These are phyloP conservation scores for Penstemon davidsonii DNA, from an alignment of 257 asterid species.

Conservation along the genomic window DNA sequence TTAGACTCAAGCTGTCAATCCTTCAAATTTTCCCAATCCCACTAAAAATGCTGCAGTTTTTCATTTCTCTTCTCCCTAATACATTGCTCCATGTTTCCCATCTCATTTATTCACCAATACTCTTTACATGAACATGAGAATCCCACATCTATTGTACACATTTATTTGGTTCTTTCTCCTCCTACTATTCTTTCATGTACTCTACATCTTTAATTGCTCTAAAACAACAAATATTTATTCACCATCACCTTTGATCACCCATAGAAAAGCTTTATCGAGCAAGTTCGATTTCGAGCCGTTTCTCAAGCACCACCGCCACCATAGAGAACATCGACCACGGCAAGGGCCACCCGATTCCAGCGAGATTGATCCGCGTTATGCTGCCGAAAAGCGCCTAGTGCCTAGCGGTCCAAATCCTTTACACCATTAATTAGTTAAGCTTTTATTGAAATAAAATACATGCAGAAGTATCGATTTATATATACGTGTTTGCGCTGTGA, in stretches of 20 bases:
- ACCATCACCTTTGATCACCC: slow-evolving; percentile 21
- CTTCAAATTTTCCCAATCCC: slow-evolving; percentile 52
- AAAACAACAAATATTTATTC: slow-evolving; percentile 10
- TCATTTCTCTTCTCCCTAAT: slow-evolving; percentile 26
- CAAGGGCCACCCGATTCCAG: slow-evolving; percentile 28
- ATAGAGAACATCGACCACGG: neutral
- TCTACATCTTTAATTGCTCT: slow-evolving; percentile 29
- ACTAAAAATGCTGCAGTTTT: slow-evolving; percentile 17
- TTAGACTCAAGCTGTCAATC: slow-evolving; percentile 55
- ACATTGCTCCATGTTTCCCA: slow-evolving; percentile 71
- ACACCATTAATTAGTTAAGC: slow-evolving; percentile 51
- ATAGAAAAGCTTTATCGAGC: slow-evolving; percentile 41
- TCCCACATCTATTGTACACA: slow-evolving; percentile 39
- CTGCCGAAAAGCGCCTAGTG: slow-evolving; percentile 72
- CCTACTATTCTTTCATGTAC: slow-evolving; percentile 46
- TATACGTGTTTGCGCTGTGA: slow-evolving; percentile 23
- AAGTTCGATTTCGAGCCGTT: slow-evolving; percentile 61
- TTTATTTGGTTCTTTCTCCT: slow-evolving; percentile 46
- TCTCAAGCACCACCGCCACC: slow-evolving; percentile 33
- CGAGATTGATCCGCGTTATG: slow-evolving; percentile 63
- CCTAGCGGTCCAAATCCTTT: slow-evolving; percentile 90
- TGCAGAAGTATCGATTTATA: neutral
- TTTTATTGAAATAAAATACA: neutral
- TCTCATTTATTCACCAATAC: slow-evolving; percentile 36
- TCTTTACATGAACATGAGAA: slow-evolving; percentile 45